These are phyloP conservation scores for Monosporascus sp. DNA, from an alignment of 2,329 filamentous ascomycete genomes.

Conservation along the genomic window DNA sequence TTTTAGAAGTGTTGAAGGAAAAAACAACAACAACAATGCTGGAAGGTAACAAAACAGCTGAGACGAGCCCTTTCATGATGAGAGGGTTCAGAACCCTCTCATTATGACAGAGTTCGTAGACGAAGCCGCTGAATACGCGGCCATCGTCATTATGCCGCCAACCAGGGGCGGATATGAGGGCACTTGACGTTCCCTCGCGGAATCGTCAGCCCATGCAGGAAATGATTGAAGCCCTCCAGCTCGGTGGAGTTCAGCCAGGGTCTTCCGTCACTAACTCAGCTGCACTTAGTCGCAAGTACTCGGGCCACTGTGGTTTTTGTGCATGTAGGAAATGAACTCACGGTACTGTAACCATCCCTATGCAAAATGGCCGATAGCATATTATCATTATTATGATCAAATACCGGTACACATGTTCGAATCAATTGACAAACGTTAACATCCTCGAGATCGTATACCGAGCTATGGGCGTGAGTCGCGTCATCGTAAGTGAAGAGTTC, in stretches of 20 bases:
- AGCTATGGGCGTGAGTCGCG: neutral
- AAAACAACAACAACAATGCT: neutral
- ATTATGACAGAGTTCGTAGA: neutral
- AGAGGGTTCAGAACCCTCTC: too few species aligned
- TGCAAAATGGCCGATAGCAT: slow-evolving; percentile 12
- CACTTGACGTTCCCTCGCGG: slow-evolving; percentile 1
- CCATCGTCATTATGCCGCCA: slow-evolving; percentile 3
- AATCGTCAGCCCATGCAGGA: slow-evolving; percentile 2
- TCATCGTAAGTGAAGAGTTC: neutral
- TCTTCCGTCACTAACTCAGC: slow-evolving; percentile 2
- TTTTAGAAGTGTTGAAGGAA: neutral
- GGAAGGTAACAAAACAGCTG: slow-evolving; percentile 9
- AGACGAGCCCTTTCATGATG: too few species aligned
- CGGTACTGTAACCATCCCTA: slow-evolving; percentile 8
- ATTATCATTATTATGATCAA: slow-evolving; percentile 17
- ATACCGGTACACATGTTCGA: slow-evolving; percentile 9
- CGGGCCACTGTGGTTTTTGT: slow-evolving; percentile 5
- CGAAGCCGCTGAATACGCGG: slow-evolving; percentile 3
- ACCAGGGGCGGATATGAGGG: slow-evolving; percentile 1
- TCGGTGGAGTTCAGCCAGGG: slow-evolving; percentile 3
- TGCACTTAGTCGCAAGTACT: slow-evolving; percentile 2
- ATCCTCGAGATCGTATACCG: slow-evolving; percentile 20
- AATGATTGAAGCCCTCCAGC: slow-evolving; percentile 1
- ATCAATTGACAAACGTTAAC: slow-evolving; percentile 17
- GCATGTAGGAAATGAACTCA: slow-evolving; percentile 9